phyloP scores from a whole-genome alignment of 768 basidiomycete species.

The Pseudohyphozyma bogoriensis region DNA sequence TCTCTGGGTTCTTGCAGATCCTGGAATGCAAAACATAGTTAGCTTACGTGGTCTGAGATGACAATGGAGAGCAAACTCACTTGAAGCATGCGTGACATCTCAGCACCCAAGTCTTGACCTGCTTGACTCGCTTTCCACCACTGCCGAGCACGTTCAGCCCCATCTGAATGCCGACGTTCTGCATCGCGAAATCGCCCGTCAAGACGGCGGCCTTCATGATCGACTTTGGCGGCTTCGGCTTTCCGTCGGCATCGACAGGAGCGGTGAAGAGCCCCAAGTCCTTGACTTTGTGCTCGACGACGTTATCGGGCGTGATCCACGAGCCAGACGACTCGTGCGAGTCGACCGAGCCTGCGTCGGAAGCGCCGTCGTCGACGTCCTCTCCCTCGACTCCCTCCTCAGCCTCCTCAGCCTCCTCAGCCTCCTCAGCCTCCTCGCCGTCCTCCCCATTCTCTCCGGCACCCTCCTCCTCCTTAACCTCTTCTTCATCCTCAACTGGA shows the following conservation, averaged over 20 bases:
- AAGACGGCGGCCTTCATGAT: constrained; percentile 69
- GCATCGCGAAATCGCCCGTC: constrained; percentile 99
- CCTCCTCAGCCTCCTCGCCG: constrained; percentile 27
- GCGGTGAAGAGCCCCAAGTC: constrained; percentile 70
- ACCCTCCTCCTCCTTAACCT: background rate
- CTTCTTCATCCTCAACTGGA: background rate
- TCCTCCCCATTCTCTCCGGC: constrained; percentile 16
- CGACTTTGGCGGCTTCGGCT: constrained; percentile 26
- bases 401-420: constrained; percentile 31
- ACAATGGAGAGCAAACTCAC: constrained; percentile 47
- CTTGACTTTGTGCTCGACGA: constrained; percentile 71
- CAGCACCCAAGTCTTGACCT: constrained; percentile 89
- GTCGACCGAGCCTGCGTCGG: constrained; percentile 47
- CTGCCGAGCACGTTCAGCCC: constrained; percentile 76
- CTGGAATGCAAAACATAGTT: constrained; percentile 41
- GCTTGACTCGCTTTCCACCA: constrained; percentile 80
- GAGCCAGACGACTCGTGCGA: constrained; percentile 66
- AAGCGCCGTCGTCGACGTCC: constrained; percentile 57
- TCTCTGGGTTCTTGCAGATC: constrained; percentile 86
- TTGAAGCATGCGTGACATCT: constrained; percentile 99
- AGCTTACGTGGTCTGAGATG: background rate
- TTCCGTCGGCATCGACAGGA: constrained; percentile 27
- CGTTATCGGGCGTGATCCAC: constrained; percentile 92
- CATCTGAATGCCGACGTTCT: constrained; percentile 93
- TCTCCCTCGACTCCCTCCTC: constrained; percentile 31